phyloP scores from a whole-genome alignment of 208 protist species.

The Trypanosoma scelopori region DNA sequence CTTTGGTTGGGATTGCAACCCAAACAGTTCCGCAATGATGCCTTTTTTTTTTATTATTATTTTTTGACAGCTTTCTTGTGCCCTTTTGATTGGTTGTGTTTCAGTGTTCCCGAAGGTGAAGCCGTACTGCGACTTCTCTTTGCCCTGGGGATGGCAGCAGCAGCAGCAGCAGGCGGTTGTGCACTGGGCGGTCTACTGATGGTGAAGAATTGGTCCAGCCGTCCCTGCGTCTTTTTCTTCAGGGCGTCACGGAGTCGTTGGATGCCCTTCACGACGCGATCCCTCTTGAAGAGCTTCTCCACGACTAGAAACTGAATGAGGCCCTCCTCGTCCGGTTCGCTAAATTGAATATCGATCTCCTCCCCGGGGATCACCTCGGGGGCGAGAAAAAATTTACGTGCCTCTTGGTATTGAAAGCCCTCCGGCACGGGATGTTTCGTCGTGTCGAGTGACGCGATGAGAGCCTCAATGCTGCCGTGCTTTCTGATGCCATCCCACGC shows the following conservation, averaged over 20 bases:
- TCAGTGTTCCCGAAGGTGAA: conserved; percentile 63
- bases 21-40: no score
- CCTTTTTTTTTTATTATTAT: conserved; percentile 78
- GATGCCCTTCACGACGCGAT: conserved; percentile 85
- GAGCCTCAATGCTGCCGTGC: conserved; percentile 93
- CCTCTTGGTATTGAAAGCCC: conserved; percentile 89
- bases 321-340: conserved; percentile 96
- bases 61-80: conserved; percentile 89
- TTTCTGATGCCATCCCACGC: conserved; percentile 96
- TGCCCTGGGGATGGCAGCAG: conserved; percentile 22
- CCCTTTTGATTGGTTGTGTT: conserved; percentile 47
- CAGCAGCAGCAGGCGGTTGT: no score
- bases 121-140: conserved; percentile 57
- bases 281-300: conserved; percentile 97
- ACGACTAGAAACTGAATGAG: conserved; percentile 96
- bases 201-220: conserved; percentile 92
- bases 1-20: no score
- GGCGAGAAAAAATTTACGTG: conserved; percentile 90
- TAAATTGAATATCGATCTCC: conserved; percentile 92
- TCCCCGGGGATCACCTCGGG: conserved; percentile 87
- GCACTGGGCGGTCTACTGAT: conserved; percentile 29
- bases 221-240: conserved; percentile 77
- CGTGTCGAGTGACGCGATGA: conserved; percentile 93
- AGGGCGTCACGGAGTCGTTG: conserved; percentile 71
- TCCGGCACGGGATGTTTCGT: conserved; percentile 82